Evolutionary conservation across 306 rosid genomes (phyloP).

Genomic region (Glycyrrhiza uralensis): DNA sequence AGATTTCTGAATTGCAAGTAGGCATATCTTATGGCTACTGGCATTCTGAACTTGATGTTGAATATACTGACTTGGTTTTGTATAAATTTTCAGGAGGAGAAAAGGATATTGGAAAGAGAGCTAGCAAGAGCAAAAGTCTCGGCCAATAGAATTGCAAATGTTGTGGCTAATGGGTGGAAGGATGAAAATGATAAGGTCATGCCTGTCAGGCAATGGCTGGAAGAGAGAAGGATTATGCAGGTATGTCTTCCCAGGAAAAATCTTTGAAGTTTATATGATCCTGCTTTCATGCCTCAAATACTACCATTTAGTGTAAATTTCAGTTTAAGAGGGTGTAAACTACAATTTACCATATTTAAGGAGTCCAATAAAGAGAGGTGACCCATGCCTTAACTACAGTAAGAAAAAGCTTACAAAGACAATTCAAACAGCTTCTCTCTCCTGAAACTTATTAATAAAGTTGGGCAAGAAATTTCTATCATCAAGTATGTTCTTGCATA

Average conservation of each 20-base stretch:
- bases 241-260: slow-evolving; percentile 35
- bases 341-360: background rate
- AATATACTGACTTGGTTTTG: background rate
- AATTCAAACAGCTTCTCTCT: background rate
- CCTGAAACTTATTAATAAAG: background rate
- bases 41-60: background rate
- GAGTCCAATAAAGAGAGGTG: background rate
- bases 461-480: background rate
- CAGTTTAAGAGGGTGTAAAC: background rate
- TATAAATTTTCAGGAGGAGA: slow-evolving; percentile 61
- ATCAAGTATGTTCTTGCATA: background rate
- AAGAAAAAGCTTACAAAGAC: background rate
- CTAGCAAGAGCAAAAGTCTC: slow-evolving; percentile 79
- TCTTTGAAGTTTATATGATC: background rate
- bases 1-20: slow-evolving; percentile 59
- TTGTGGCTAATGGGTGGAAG: slow-evolving; percentile 92
- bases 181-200: slow-evolving; percentile 86
- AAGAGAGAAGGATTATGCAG: slow-evolving; percentile 82
- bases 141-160: slow-evolving; percentile 75
- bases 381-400: background rate
- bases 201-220: slow-evolving; percentile 94
- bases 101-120: slow-evolving; percentile 79
- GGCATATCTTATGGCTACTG: slow-evolving; percentile 7
- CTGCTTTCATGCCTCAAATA: background rate
- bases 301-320: background rate